Conservation (phyloP, 164 flowering plant species). For the Kalanchoe fedtschenkoi region DNA sequence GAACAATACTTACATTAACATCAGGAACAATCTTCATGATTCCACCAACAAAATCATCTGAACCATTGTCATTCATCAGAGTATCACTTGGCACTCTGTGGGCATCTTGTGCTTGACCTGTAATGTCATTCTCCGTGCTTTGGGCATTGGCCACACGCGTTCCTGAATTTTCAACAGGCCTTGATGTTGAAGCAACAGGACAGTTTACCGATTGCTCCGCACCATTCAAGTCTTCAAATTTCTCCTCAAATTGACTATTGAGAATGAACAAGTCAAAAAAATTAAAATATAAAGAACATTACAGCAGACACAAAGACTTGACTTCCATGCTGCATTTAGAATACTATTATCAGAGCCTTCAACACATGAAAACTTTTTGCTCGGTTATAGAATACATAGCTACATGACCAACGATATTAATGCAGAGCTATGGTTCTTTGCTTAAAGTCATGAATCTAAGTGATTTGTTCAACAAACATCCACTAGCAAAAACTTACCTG, state of each 20-base stretch:
- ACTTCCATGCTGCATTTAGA: neutral
- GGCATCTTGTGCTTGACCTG: conserved; percentile 20
- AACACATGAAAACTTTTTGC: no score
- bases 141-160: conserved; percentile 12
- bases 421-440: neutral
- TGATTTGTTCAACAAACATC: neutral
- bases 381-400: no score
- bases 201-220: conserved; percentile 24
- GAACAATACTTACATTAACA: conserved; percentile 57
- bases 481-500: conserved; percentile 34
- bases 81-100: conserved; percentile 17
- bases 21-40: conserved; percentile 95
- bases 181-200: conserved; percentile 32
- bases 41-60: conserved; percentile 76
- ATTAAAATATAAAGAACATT: neutral
- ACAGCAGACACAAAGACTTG: neutral
- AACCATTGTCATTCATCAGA: conserved; percentile 15
- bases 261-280: neutral
- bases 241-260: conserved; percentile 71
- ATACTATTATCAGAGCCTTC: no score
- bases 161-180: conserved; percentile 22
- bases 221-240: conserved; percentile 53
- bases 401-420: no score
- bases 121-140: conserved; percentile 17
- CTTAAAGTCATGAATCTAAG: neutral